These are phyloP conservation scores for Apiospora sp. DNA, from an alignment of 2,329 filamentous ascomycete species.

Conservation along the genomic window DNA sequence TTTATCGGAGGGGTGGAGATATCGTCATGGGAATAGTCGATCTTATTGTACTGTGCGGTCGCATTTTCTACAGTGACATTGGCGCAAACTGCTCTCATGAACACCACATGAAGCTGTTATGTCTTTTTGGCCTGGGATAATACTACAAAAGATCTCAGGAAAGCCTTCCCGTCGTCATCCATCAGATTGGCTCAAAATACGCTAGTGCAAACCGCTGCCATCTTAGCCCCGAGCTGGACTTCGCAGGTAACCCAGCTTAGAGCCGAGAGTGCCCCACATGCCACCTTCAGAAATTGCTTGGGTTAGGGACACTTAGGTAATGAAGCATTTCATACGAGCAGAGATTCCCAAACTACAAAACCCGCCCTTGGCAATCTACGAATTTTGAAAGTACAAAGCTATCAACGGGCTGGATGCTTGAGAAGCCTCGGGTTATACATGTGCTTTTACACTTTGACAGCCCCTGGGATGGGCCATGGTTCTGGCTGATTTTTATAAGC, in stretches of 20 bases:
- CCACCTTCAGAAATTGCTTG: not conserved
- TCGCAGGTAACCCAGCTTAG: slow-evolving; percentile 13
- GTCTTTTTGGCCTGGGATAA: not conserved
- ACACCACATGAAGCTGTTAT: slow-evolving; percentile 1
- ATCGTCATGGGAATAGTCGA: slow-evolving; percentile 33
- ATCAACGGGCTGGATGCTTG: no score
- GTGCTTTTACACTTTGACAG: no score
- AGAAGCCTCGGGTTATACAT: no score
- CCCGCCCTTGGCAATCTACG: no score
- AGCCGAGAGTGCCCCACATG: not conserved
- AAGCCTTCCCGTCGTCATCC: slow-evolving; percentile 21
- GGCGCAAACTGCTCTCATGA: slow-evolving; percentile 11
- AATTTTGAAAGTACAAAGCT: no score
- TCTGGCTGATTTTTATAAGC: no score
- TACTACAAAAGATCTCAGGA: slow-evolving; percentile 22
- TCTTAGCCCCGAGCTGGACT: slow-evolving; percentile 12
- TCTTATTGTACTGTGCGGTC: slow-evolving; percentile 29
- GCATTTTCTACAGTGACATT: slow-evolving; percentile 29
- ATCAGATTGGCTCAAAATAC: slow-evolving; percentile 18
- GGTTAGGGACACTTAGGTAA: not conserved
- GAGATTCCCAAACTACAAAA: not conserved
- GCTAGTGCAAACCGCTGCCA: slow-evolving; percentile 12
- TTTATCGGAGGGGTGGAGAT: slow-evolving; percentile 32
- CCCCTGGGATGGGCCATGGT: no score
- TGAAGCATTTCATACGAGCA: not conserved